Conservation (phyloP, 2,329 filamentous ascomycete genomes). For the Aspergillus unguis region DNA sequence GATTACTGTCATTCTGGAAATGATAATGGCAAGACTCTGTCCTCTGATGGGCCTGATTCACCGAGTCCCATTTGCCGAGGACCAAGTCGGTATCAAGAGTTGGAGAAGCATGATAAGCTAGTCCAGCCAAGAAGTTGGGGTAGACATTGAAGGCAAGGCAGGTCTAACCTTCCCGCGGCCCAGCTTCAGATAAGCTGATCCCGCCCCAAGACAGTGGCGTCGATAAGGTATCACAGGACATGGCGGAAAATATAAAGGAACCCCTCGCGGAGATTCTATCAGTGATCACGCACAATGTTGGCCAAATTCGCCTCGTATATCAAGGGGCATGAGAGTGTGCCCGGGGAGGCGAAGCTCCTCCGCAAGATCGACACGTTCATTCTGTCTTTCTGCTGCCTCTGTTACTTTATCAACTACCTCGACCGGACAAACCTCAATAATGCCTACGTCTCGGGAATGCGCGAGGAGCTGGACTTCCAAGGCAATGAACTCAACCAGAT, state of each 20-base stretch:
- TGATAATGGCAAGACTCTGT: neutral
- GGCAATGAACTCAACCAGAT: slow-evolving; percentile 30
- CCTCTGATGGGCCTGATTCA: neutral
- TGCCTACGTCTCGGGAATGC: slow-evolving; percentile 43
- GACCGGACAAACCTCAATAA: slow-evolving; percentile 49
- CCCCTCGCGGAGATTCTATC: neutral
- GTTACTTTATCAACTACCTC: slow-evolving; percentile 49
- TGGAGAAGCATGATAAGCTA: neutral
- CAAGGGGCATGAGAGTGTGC: slow-evolving; percentile 7
- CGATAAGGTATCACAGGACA: neutral
- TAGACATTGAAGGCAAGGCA: no score
- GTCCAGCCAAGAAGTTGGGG: neutral
- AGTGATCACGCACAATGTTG: neutral
- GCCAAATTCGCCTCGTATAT: slow-evolving; percentile 9
- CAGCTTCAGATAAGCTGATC: neutral
- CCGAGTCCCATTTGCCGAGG: neutral
- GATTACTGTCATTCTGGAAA: neutral
- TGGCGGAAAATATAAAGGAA: neutral
- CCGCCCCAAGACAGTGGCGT: neutral
- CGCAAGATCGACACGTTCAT: slow-evolving; percentile 44
- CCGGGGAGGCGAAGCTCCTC: slow-evolving; percentile 14
- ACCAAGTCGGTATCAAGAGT: neutral
- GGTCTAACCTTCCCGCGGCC: neutral
- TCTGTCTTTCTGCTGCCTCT: slow-evolving; percentile 44
- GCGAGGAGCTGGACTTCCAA: slow-evolving; percentile 31